A percentile compares a stretch with the other conserved stretches of the same genome.
Conservation (phyloP, 345 rosid species). For the Jatropha curcas region DNA sequence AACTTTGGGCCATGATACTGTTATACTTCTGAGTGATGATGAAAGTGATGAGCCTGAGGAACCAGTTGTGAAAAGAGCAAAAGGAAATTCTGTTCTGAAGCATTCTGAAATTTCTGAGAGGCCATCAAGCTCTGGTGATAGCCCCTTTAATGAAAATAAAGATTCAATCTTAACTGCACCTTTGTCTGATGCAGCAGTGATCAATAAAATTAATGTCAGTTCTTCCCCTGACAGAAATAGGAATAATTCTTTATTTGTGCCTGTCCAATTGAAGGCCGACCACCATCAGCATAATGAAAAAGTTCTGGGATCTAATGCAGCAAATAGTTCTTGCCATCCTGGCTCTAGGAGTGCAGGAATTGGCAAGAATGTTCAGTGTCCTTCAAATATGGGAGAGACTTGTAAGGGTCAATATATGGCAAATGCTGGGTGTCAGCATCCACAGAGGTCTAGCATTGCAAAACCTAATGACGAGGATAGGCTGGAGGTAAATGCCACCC, state of each 20-base stretch:
- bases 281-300: constrained; percentile 35
- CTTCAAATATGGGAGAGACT: constrained; percentile 27
- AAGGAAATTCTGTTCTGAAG: constrained; percentile 24
- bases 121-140: constrained; percentile 34
- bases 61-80: constrained; percentile 36
- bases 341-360: constrained; percentile 37
- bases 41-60: constrained; percentile 58
- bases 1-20: constrained; percentile 34
- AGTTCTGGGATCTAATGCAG: constrained; percentile 28
- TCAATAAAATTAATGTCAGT: constrained; percentile 30
- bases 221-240: constrained; percentile 35
- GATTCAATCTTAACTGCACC: constrained; percentile 22
- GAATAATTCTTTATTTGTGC: constrained; percentile 32
- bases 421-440: constrained; percentile 28
- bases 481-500: constrained; percentile 38
- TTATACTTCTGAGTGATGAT: constrained; percentile 82
- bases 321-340: constrained; percentile 25
- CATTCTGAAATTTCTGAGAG: constrained; percentile 30
- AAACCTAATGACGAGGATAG: constrained; percentile 42
- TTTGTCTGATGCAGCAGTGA: constrained; percentile 26
- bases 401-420: constrained; percentile 24
- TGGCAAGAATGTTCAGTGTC: constrained; percentile 35
- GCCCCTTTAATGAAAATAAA: constrained; percentile 23
- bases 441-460: constrained; percentile 29
- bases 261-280: constrained; percentile 32